phyloP scores from a whole-genome alignment of 1,139 yeast species.

The Saccharomyces hybrid region DNA sequence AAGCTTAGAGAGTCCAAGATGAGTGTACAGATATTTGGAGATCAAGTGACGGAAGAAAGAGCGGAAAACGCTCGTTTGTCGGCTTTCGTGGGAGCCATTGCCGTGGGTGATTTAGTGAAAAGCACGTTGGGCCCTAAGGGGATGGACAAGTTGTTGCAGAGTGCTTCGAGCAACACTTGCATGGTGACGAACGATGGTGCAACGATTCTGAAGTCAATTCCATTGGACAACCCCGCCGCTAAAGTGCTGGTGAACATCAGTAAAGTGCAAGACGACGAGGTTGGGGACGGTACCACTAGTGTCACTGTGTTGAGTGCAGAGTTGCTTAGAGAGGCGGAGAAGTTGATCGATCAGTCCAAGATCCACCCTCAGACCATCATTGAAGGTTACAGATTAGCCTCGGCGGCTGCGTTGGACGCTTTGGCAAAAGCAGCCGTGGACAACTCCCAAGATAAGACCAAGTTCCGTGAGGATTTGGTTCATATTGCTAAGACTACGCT shows the following conservation, averaged over 20 bases:
- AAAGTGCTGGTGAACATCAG: conserved; percentile 92
- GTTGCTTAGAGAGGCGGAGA: conserved; percentile 89
- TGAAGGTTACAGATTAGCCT: conserved; percentile 89
- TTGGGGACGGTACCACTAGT: conserved; percentile 99
- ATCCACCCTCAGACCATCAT: conserved; percentile 97
- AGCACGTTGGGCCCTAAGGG: conserved; percentile 97
- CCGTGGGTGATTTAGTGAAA: conserved; percentile 94
- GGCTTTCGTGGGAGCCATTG: conserved; percentile 96
- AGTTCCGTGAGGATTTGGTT: conserved; percentile 69
- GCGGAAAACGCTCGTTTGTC: conserved; percentile 97
- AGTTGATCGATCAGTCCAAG: conserved; percentile 73
- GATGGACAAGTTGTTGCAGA: conserved; percentile 90
- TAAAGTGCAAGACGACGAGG: conserved; percentile 96
- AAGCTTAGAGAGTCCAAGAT: conserved; percentile 7
- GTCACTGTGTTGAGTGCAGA: conserved; percentile 92
- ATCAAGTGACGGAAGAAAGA: conserved; percentile 94
- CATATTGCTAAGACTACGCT: conserved; percentile 90
- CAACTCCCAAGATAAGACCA: conserved; percentile 51
- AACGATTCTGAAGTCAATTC: conserved; percentile 86
- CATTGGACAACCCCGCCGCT: conserved; percentile 96
- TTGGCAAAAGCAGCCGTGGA: conserved; percentile 73
- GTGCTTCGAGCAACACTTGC: conserved; percentile 70
- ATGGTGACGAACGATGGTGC: conserved; percentile 97
- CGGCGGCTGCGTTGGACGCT: conserved; percentile 74
- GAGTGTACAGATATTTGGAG: conserved; percentile 85